Percentiles rank a stretch among this genome's conserved stretches.
Evolutionary conservation across 768 basidiomycete species (phyloP).

Genomic region (Amanita fuliginea): DNA sequence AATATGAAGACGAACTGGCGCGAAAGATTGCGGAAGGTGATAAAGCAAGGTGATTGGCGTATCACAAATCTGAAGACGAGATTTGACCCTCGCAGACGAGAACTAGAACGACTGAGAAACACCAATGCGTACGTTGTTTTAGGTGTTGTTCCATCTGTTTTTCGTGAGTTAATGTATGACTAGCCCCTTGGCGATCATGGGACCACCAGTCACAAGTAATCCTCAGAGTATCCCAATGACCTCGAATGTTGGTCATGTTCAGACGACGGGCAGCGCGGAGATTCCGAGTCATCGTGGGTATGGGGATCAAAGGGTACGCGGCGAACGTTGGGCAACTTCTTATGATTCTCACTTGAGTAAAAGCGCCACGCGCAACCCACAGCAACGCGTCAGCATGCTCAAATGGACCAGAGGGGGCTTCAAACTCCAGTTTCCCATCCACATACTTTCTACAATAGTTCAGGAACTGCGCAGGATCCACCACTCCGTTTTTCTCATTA

Average conservation of each 20-base stretch:
- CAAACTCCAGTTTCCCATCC: neutral
- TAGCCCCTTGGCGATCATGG: constrained; percentile 1
- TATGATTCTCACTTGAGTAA: neutral
- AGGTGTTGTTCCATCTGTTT: neutral
- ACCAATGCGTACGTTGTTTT: neutral
- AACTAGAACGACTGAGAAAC: neutral
- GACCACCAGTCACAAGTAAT: neutral
- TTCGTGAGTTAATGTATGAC: neutral
- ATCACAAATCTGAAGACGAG: too few species aligned
- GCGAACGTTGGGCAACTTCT: neutral
- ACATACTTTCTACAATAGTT: neutral
- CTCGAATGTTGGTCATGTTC: neutral
- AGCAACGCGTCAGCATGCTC: neutral
- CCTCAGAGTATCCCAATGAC: neutral
- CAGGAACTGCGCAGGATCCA: neutral
- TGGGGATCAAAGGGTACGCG: neutral
- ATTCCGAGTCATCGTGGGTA: neutral
- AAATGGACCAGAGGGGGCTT: neutral
- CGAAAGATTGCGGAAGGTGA: constrained; percentile 30
- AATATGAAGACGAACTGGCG: constrained; percentile 16
- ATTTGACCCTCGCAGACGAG: constrained; percentile 2
- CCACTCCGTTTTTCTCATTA: neutral
- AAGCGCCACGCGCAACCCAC: neutral
- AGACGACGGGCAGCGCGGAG: neutral
- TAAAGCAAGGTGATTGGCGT: constrained; percentile 26